Conservation (phyloP, 768 basidiomycete species). For the Pisolithus microcarpus region DNA sequence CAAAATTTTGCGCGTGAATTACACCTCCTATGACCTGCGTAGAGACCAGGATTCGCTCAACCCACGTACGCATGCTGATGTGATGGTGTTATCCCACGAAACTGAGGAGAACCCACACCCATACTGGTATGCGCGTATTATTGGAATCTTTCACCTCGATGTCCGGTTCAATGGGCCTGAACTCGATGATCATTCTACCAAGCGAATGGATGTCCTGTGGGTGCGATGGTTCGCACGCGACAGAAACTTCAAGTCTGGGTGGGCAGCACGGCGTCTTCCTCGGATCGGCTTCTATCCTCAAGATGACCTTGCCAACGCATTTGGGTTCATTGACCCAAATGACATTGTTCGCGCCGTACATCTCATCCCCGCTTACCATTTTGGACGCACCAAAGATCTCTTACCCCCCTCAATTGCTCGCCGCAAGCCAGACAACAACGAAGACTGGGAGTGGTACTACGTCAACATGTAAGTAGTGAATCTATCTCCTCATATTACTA, state of each 20-base stretch:
- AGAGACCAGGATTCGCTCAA: constrained; percentile 8
- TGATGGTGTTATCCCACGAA: constrained; percentile 27
- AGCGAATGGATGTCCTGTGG: neutral
- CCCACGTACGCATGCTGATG: constrained; percentile 26
- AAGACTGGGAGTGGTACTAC: constrained; percentile 27
- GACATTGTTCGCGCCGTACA: neutral
- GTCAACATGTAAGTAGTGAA: constrained; percentile 10
- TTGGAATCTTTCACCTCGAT: constrained; percentile 27
- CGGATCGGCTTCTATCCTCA: neutral
- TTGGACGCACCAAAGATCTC: constrained; percentile 12
- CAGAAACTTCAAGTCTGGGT: neutral
- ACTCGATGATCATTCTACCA: neutral
- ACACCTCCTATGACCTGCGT: neutral
- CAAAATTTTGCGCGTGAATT: too few relatives aligned
- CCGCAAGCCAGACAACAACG: constrained; percentile 6
- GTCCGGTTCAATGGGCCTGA: neutral
- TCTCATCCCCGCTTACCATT: neutral
- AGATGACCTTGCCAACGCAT: neutral
- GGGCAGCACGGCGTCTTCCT: neutral
- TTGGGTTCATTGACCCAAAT: neutral
- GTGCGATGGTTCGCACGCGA: neutral
- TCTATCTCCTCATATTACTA: neutral
- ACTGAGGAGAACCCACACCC: constrained; percentile 23
- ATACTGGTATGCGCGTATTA: constrained; percentile 31
- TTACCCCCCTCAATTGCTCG: constrained; percentile 1